Conservation (phyloP, 257 asterid genomes). For the Cinchona pubescens region DNA sequence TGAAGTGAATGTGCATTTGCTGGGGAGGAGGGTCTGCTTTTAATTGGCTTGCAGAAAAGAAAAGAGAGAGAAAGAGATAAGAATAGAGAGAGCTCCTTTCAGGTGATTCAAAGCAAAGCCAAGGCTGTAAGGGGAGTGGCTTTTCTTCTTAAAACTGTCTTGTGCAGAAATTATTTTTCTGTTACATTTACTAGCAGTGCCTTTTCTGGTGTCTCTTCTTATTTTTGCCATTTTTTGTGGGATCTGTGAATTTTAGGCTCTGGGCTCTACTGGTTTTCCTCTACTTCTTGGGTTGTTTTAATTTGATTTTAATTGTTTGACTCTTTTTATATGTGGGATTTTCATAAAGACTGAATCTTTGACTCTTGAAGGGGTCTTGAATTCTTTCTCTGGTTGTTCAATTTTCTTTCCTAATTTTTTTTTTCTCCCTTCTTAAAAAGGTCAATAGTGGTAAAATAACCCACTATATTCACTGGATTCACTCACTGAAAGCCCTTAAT, state of each 20-base stretch:
- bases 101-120: constrained; percentile 35
- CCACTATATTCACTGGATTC: constrained; percentile 14
- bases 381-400: constrained; percentile 6
- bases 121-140: constrained; percentile 2
- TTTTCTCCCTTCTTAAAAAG: constrained; percentile 9
- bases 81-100: constrained; percentile 25
- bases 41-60: constrained; percentile 35
- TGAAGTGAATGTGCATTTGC: constrained; percentile 71
- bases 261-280: constrained; percentile 6
- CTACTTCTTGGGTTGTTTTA: neutral
- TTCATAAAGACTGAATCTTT: constrained; percentile 35
- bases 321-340: constrained; percentile 27
- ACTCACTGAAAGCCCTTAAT: constrained; percentile 9
- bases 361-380: constrained; percentile 21
- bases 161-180: constrained; percentile 19
- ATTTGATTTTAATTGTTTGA: neutral
- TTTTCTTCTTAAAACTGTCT: constrained; percentile 13
- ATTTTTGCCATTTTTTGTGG: constrained; percentile 8
- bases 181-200: constrained; percentile 15
- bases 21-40: constrained; percentile 47
- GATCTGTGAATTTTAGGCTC: neutral
- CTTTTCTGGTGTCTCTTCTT: constrained; percentile 16
- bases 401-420: constrained; percentile 12
- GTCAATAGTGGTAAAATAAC: neutral
- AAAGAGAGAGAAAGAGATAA: constrained; percentile 4